Base-by-base conservation (phyloP, 257 asterid genomes). In the Gentiana dahurica region DNA sequence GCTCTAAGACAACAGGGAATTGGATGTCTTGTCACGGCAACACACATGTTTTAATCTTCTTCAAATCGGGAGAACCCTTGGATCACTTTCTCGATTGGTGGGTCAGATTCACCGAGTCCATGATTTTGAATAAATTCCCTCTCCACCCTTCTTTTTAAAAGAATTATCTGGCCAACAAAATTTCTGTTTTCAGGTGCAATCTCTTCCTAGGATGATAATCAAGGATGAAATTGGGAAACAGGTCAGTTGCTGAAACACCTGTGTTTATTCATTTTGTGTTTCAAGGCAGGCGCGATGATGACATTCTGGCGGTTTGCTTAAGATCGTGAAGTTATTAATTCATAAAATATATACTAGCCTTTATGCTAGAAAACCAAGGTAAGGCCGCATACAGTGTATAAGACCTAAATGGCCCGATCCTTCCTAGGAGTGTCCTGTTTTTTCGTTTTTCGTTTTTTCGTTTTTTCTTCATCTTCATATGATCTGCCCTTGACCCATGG, bases 151-250 rank as follows among this genome's bases (percentile, higher is more conserved):
- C 43, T 60, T 32, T 66, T 63, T 64, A 62, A 61, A 53, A 44
- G 9, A 41, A 2, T 41, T 41, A 4, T 41, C 9, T 41, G 6
- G 46, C 65, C 43, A 68, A 66, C 72, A 50, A 55, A 36, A 45
- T 13, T 61, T 65, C 58, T 55, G 35, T 51, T 12, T 77, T 68
- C 94, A 91, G 98, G 95, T 91, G 57, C 96, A 91, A 65, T 91
- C 98, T 8, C 98, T 87, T 69, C 98, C 97, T 39, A 87, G 98
- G 78, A 91, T 91, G 96, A 87, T 87, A 63, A 87, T 85, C 51
- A 85, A 69, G 75, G 97, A 91, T 67, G 96, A 85, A 67, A 85
- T 91, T 41, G 98, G 98, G 60, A 77, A 85, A 79, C 95, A 87
- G 92, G 98, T 81, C 49, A 74, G 58, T 65, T 53, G 24, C 38